Evolutionary conservation across 129 eudicot species (phyloP).

Genomic region (Helianthus annuus): DNA sequence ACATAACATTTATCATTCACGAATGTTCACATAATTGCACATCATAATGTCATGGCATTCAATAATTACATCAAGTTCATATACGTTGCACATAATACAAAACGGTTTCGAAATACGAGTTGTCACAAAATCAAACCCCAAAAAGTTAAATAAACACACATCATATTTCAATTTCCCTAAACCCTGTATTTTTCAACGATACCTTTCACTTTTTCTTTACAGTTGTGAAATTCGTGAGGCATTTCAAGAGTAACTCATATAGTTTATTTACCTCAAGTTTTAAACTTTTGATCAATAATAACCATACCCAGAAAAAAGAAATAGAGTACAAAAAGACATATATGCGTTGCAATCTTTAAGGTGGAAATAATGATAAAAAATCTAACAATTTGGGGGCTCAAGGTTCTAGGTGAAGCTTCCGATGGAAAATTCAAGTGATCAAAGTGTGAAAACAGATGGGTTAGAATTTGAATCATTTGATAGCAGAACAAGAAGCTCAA

Average conservation of each 20-base stretch:
- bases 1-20: too few relatives aligned
- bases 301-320: constrained; percentile 6
- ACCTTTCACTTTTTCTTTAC: constrained; percentile 23
- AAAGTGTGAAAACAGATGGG: constrained; percentile 35
- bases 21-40: too few relatives aligned
- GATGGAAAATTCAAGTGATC: constrained; percentile 41
- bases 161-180: not conserved
- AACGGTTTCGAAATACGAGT: too few relatives aligned
- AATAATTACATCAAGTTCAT: too few relatives aligned
- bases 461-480: constrained; percentile 46
- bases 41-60: too few relatives aligned
- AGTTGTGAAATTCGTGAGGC: constrained; percentile 19
- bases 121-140: constrained; percentile 22
- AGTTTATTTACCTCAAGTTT: too few relatives aligned
- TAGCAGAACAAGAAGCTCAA: constrained; percentile 3
- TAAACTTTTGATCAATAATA: constrained; percentile 7
- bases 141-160: constrained; percentile 3
- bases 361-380: not conserved
- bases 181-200: constrained; percentile 14
- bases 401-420: not conserved
- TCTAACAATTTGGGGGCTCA: constrained; percentile 25
- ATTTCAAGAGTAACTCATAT: too few relatives aligned
- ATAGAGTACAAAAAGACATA: constrained; percentile 14
- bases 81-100: too few relatives aligned
- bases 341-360: constrained; percentile 13